Conservation (phyloP, 2,329 filamentous ascomycete species). For the Amesomyces nigricolor region DNA sequence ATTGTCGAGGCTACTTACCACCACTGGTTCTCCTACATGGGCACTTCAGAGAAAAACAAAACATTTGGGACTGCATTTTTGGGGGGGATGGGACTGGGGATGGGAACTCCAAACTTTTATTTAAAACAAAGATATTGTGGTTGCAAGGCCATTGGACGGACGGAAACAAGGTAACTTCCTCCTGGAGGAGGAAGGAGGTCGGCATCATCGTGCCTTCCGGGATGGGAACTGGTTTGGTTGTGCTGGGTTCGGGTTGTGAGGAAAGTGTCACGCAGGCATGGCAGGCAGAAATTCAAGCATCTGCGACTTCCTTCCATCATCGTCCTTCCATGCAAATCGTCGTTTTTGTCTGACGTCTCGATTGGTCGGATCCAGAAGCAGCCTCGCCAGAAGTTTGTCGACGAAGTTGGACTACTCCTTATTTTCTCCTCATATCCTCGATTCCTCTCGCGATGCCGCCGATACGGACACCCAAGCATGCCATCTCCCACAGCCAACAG, state of each 20-base stretch:
- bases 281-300: no score
- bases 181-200: not conserved
- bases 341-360: no score
- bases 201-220: constrained; percentile 5
- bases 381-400: no score
- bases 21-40: not conserved
- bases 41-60: not conserved
- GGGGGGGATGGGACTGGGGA: no score
- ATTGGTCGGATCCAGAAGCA: no score
- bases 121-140: not conserved
- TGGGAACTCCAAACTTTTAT: no score
- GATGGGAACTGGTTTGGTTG: not conserved
- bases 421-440: not conserved
- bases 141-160: constrained; percentile 3
- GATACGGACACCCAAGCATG: constrained; percentile 2
- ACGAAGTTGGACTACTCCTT: no score
- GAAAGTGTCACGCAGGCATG: not conserved
- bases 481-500: not conserved
- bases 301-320: no score
- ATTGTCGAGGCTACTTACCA: not conserved
- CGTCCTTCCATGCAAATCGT: no score
- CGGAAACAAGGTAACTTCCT: not conserved
- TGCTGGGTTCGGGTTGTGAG: not conserved
- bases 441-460: constrained; percentile 3
- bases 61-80: no score